Percentiles rank a stretch among this genome's conserved stretches.
Conservation (phyloP, 164 flowering plant species). For the Macadamia tetraphylla region DNA sequence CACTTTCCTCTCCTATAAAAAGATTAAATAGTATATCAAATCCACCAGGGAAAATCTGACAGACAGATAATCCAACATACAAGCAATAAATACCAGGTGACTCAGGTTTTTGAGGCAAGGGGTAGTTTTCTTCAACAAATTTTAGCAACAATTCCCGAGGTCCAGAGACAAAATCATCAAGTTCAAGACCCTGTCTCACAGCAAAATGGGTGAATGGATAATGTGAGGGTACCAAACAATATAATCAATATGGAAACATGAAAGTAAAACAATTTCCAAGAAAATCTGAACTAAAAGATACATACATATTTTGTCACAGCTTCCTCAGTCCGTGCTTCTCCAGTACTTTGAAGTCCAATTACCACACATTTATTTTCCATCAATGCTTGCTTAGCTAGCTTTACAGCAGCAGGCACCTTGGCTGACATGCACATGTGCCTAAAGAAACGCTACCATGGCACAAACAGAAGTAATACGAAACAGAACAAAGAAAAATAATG, state of each 20-base stretch:
- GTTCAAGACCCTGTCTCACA: conserved; percentile 66
- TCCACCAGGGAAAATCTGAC: not conserved
- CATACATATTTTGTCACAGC: conserved; percentile 91
- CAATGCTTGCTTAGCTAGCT: conserved; percentile 76
- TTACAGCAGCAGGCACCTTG: conserved; percentile 88
- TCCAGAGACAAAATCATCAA: conserved; percentile 97
- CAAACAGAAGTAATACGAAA: conserved; percentile 1
- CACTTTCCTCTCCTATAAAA: conserved; percentile 63
- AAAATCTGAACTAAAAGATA: conserved; percentile 5
- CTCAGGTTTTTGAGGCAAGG: conserved; percentile 90
- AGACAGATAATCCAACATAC: not conserved
- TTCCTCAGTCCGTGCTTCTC: conserved; percentile 98
- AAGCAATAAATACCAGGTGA: conserved; percentile 42
- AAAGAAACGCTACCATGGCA: conserved; percentile 78
- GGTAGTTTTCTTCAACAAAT: conserved; percentile 94
- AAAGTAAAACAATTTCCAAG: conserved; percentile 1
- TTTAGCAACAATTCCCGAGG: conserved; percentile 95
- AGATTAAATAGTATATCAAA: conserved; percentile 5
- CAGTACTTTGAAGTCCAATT: conserved; percentile 97
- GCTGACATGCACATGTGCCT: conserved; percentile 99
- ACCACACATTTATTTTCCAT: conserved; percentile 80
- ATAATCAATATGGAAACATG: not conserved
- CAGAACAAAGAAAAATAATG: conserved; percentile 2
- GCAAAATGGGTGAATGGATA: conserved; percentile 3
- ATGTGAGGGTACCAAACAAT: not conserved